Evolutionary conservation across 805 yeast species (phyloP).

Genomic region (Candida chauliodis): DNA sequence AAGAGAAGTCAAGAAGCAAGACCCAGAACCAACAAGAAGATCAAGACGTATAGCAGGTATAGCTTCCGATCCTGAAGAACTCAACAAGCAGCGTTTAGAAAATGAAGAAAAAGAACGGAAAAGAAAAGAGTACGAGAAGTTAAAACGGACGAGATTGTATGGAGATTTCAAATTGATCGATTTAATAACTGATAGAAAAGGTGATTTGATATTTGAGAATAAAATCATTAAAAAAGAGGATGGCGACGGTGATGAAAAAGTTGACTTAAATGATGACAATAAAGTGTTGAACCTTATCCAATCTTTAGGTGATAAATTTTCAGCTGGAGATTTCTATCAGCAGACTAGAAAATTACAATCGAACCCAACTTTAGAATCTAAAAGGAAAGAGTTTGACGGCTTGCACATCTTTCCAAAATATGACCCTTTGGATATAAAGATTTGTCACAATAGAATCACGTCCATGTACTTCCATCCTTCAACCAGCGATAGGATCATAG

Average conservation of each 20-base stretch:
- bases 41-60: constrained; percentile 79
- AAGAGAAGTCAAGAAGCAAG: constrained; percentile 13
- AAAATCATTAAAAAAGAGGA: constrained; percentile 19
- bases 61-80: constrained; percentile 47
- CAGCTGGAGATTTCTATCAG: constrained; percentile 71
- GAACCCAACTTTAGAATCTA: constrained; percentile 40
- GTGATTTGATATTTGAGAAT: constrained; percentile 28
- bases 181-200: constrained; percentile 42
- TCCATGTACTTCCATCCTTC: constrained; percentile 77
- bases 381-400: constrained; percentile 53
- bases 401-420: constrained; percentile 52
- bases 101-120: constrained; percentile 28
- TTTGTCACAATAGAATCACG: constrained; percentile 71
- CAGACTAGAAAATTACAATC: constrained; percentile 33
- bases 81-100: constrained; percentile 32
- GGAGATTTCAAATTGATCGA: constrained; percentile 68
- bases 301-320: constrained; percentile 48
- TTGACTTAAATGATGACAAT: constrained; percentile 10
- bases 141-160: constrained; percentile 55
- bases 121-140: constrained; percentile 42
- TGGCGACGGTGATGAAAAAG: constrained; percentile 12
- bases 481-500: constrained; percentile 52
- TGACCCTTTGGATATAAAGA: constrained; percentile 67
- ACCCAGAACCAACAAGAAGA: constrained; percentile 57
- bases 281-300: constrained; percentile 31